phyloP scores from a whole-genome alignment of 306 rosid genomes.

The Gleditsia sinensis region DNA sequence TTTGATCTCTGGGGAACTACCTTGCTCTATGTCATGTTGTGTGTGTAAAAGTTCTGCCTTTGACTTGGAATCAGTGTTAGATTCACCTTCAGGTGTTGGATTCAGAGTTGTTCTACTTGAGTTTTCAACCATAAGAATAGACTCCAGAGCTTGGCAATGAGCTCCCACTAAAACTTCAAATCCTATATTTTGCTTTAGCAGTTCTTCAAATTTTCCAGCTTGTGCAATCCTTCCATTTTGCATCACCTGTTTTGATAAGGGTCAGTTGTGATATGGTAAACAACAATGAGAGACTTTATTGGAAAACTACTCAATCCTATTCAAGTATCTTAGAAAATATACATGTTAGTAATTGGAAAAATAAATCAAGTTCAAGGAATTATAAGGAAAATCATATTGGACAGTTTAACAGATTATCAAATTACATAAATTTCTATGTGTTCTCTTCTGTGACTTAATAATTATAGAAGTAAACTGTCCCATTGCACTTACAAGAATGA shows the following conservation, averaged over 20 bases:
- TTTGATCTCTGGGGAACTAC: constrained; percentile 53
- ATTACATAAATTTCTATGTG: not conserved
- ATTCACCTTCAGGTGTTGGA: constrained; percentile 48
- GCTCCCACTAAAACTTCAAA: constrained; percentile 93
- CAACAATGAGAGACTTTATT: not conserved
- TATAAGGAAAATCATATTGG: not conserved
- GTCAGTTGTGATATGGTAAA: constrained; percentile 20
- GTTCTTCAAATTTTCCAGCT: constrained; percentile 82
- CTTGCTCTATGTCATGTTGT: constrained; percentile 59
- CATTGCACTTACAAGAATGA: constrained; percentile 66
- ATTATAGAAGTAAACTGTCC: constrained; percentile 9
- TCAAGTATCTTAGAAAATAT: constrained; percentile 6
- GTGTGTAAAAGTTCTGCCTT: constrained; percentile 38
- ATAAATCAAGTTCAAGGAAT: not conserved
- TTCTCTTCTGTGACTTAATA: constrained; percentile 1
- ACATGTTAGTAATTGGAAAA: not conserved
- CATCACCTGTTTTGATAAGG: constrained; percentile 68
- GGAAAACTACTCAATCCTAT: not conserved
- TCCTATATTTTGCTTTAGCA: constrained; percentile 78
- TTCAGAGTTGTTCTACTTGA: constrained; percentile 49
- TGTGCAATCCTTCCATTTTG: constrained; percentile 88
- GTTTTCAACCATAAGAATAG: constrained; percentile 67
- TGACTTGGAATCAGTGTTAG: constrained; percentile 41
- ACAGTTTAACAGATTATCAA: not conserved
- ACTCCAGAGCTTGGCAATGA: constrained; percentile 84